Evolutionary conservation across 2,329 filamentous ascomycete species (phyloP), one percentile per base, ranked within the genome.

Genomic region (Chlorencoelia australis): DNA sequence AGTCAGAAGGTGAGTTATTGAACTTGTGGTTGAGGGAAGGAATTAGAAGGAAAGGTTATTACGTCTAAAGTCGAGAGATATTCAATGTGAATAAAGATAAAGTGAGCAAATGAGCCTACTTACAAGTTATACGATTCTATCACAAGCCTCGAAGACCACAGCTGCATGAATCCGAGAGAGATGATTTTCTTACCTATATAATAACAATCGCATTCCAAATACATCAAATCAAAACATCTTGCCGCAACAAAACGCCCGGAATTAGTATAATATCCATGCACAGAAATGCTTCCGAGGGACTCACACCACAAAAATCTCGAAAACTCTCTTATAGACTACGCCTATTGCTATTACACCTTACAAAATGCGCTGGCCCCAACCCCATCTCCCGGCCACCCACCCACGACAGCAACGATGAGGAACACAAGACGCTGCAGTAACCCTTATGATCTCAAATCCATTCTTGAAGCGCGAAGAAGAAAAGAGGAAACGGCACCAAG

Each of bases 261-360:
- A n/a, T n/a, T 25, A 32, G 21, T 32, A 33, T 28, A n/a, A 17
- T 14, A 35, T 28, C 26, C 22, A 17, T n/a, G 24, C 24, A 7
- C 19, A 14, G 18, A 33, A n/a, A 33, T 19, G 18, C 31, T 15
- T 24, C 10, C 31, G 22, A 27, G 11, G 18, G 15, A 24, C 25
- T 5, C 13, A 28, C 28, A 13, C 14, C 21, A 21, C 11, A 14
- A 31, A 4, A 37, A 31, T 33, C 37, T 47, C 41, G 35, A 52
- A 52, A 50, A 42, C 42, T 49, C 47, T 55, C 51, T 54, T 52
- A 53, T 55, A 53, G 54, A 57, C 53, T 56, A 56, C 52, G 52
- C 54, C 53, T 57, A 54, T 57, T 55, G 54, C 55, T 58, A 57
- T 57, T 57, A 57, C 54, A 58, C 51, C 53, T 43, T 57, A 56